Evolutionary conservation across 2,329 filamentous ascomycete genomes (phyloP).

Genomic region (Chaetomium olivaceum): DNA sequence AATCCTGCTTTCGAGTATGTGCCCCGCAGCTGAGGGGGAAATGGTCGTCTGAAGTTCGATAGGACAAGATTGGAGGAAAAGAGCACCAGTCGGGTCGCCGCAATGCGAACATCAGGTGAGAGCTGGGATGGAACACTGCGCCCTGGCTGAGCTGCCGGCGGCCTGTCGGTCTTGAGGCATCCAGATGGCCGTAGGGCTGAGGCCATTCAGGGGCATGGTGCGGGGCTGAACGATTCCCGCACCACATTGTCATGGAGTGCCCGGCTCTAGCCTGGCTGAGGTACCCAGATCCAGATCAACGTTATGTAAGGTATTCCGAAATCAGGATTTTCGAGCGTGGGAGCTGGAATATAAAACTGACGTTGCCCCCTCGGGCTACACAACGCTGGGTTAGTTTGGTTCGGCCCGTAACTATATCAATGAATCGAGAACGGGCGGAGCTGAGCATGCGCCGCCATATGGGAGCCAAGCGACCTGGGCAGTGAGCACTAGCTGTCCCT

Average conservation of each 20-base stretch:
- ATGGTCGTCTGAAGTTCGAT: neutral
- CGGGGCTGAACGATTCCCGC: neutral
- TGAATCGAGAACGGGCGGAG: neutral
- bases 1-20: neutral
- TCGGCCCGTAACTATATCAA: neutral
- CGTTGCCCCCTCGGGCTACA: neutral
- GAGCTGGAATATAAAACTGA: neutral
- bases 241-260: neutral
- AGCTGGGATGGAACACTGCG: neutral
- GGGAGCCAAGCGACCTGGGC: neutral
- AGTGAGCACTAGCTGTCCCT: neutral
- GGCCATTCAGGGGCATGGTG: constrained; percentile 1
- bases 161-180: neutral
- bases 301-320: neutral
- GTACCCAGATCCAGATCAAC: neutral
- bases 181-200: constrained; percentile 14
- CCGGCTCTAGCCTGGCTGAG: neutral
- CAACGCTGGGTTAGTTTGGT: neutral
- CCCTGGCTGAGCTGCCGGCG: constrained; percentile 1
- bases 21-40: neutral
- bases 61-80: neutral
- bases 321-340: neutral
- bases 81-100: neutral
- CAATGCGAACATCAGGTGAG: neutral
- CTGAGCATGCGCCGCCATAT: neutral